phyloP scores from a whole-genome alignment of 345 rosid species.

The Brassica juncea region DNA sequence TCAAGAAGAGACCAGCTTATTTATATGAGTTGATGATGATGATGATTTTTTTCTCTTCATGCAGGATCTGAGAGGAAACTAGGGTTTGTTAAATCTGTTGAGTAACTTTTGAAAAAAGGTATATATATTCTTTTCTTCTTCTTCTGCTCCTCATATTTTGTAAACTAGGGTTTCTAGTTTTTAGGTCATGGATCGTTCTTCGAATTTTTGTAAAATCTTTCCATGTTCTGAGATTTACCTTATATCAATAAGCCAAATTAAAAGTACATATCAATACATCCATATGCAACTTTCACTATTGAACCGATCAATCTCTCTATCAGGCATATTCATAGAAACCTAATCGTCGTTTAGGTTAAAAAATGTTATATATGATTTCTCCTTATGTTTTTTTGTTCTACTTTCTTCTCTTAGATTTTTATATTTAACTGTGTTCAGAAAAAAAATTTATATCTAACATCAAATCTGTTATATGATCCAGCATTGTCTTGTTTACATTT shows the following conservation, averaged over 20 bases:
- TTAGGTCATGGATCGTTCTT: slow-evolving; percentile 23
- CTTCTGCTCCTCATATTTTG: background rate
- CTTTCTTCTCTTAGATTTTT: background rate
- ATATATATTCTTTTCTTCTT: background rate
- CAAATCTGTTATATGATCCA: slow-evolving; percentile 5
- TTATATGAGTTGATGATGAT: slow-evolving; percentile 5
- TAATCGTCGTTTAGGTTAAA: background rate
- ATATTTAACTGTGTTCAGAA: too few relatives aligned
- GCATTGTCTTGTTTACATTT: slow-evolving; percentile 23
- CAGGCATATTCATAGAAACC: background rate
- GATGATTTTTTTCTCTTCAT: background rate
- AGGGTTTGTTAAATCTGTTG: slow-evolving; percentile 10
- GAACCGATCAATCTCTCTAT: background rate
- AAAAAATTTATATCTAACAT: background rate
- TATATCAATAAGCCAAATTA: background rate
- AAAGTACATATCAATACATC: background rate
- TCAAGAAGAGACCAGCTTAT: background rate
- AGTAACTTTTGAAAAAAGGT: slow-evolving; percentile 18
- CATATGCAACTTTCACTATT: slow-evolving; percentile 10
- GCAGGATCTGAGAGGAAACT: slow-evolving; percentile 40
- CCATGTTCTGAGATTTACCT: slow-evolving; percentile 28
- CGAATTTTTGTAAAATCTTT: slow-evolving; percentile 33
- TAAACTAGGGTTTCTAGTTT: slow-evolving; percentile 20
- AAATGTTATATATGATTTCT: background rate
- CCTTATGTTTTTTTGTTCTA: background rate